Evolutionary conservation across 139 green algal genomes (phyloP), one percentile per base, ranked within the genome.

Genomic region (Chlorokybus atmophyticus): DNA sequence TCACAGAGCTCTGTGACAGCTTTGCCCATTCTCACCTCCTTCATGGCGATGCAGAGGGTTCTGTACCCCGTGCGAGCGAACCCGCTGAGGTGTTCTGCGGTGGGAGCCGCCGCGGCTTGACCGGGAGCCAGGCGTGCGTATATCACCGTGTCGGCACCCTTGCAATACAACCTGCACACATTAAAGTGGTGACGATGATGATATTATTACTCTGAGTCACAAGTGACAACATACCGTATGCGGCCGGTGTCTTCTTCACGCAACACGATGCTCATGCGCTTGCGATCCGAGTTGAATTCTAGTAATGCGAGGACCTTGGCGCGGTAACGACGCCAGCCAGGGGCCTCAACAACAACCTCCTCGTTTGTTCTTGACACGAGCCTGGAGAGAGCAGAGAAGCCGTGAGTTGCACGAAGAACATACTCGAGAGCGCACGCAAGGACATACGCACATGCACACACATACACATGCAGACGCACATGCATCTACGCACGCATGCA

Each of bases 111-210:
- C 2, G 38, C 29, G 14, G 28, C 21, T 50, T 78, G 59, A n/a
- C 19, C 23, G 6, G 49, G 23, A 5, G n/a, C n/a, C n/a, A 66
- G 52, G 35, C 57, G 30, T 26, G 44, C 35, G 28, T 61, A 39
- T 51, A 92, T 84, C 4, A 86, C 80, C 19, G 76, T 85, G 73
- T 92, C 83, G 1, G 82, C 83, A 6, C 83, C 83, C 78, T 88
- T 75, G 40, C 50, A 29, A 29, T 50, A 50, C 10, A 66, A 27
- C 7, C 50, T 8, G 48, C 51, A n/a, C n/a, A n/a, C n/a, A n/a
- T n/a, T n/a, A n/a, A n/a, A n/a, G n/a, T n/a, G n/a, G n/a, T n/a
- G n/a, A n/a, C n/a, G n/a, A n/a, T n/a, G n/a, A n/a, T n/a, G n/a
- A n/a, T n/a, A n/a, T n/a, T n/a, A n/a, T n/a, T n/a, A n/a, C n/a